A percentile compares a stretch with the other conserved stretches of the same genome.
These are phyloP conservation scores for Ocimum tenuiflorum DNA, from an alignment of 257 asterid species.

Conservation along the genomic window DNA sequence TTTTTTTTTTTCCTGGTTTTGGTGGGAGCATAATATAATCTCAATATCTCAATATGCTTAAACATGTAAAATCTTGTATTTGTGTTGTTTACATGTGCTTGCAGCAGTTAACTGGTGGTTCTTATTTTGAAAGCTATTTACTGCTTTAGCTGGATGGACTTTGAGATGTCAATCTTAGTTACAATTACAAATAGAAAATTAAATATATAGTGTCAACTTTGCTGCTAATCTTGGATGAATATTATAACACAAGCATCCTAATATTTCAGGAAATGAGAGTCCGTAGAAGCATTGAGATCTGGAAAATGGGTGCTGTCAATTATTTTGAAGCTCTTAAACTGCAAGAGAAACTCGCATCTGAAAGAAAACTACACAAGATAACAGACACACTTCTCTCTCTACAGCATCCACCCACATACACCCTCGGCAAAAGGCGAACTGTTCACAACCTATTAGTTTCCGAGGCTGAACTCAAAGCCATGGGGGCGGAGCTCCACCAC, in stretches of 20 bases:
- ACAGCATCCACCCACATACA: slow-evolving; percentile 6
- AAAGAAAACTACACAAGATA: slow-evolving; percentile 2
- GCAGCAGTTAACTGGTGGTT: neutral
- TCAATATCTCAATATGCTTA: neutral
- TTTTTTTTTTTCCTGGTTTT: neutral
- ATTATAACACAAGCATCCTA: neutral
- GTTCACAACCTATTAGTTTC: neutral
- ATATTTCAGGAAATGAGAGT: neutral
- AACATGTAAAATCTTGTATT: neutral
- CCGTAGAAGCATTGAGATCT: slow-evolving; percentile 4
- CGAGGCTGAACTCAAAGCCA: neutral
- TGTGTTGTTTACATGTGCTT: neutral
- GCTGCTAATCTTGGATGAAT: neutral
- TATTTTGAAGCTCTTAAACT: neutral
- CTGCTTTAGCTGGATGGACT: neutral
- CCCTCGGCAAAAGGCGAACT: slow-evolving; percentile 12
- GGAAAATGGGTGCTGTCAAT: slow-evolving; percentile 12
- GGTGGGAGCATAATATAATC: too few relatives aligned
- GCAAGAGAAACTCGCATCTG: slow-evolving; percentile 7
- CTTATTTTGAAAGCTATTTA: neutral
- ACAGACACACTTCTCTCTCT: neutral
- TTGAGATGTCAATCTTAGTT: neutral
- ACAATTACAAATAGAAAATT: neutral
- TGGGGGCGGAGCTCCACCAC: slow-evolving; percentile 12
- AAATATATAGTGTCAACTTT: neutral